Conservation (phyloP, 257 asterid species). For the Eucommia ulmoides region DNA sequence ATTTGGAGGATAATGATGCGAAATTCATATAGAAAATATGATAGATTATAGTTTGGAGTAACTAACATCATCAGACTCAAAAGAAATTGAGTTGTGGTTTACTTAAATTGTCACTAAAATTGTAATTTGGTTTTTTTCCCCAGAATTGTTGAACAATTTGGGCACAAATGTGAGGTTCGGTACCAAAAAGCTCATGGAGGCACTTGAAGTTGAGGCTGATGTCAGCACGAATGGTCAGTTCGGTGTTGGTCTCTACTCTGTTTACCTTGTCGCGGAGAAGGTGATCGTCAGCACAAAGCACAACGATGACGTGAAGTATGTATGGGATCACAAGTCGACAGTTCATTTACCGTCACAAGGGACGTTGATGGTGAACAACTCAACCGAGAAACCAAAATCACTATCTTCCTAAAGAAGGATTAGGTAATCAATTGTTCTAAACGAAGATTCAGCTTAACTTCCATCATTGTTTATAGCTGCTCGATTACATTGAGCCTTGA, state of each 20-base stretch:
- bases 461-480: too few species aligned
- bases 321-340: constrained; percentile 67
- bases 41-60: too few species aligned
- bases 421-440: too few species aligned
- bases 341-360: constrained; percentile 52
- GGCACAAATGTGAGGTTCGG: constrained; percentile 57
- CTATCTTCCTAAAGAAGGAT: constrained; percentile 44
- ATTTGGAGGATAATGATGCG: too few species aligned
- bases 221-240: constrained; percentile 71
- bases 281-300: constrained; percentile 50
- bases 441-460: too few species aligned
- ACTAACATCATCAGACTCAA: too few species aligned
- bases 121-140: too few species aligned
- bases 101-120: too few species aligned
- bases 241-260: constrained; percentile 59
- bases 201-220: constrained; percentile 62
- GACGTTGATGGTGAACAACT: constrained; percentile 40
- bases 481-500: too few species aligned
- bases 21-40: too few species aligned
- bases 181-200: constrained; percentile 62
- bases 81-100: too few species aligned
- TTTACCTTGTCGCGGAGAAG: constrained; percentile 60
- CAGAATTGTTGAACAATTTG: constrained; percentile 66
- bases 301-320: constrained; percentile 50
- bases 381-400: constrained; percentile 51